These are phyloP conservation scores for Malassezia caprae DNA, from an alignment of 1,284 basidiomycete genomes.

Conservation along the genomic window DNA sequence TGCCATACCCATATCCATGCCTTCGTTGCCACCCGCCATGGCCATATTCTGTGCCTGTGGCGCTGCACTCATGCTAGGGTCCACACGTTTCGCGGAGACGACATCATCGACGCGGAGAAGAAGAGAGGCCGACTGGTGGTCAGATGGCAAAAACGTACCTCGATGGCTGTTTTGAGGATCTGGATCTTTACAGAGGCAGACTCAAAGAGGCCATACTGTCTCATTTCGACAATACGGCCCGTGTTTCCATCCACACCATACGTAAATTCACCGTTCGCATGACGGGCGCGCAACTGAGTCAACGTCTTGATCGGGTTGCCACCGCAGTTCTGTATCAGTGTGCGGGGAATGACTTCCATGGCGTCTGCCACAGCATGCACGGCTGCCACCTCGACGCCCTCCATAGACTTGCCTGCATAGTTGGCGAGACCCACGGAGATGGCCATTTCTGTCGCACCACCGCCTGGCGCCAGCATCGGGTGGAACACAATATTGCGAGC, in stretches of 20 bases:
- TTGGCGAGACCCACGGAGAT: constrained; percentile 79
- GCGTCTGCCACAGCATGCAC: constrained; percentile 88
- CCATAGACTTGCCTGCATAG: constrained; percentile 62
- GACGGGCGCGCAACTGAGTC: constrained; percentile 80
- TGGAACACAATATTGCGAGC: constrained; percentile 95
- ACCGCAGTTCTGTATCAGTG: constrained; percentile 87
- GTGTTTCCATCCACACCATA: constrained; percentile 93
- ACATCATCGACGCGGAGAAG: constrained; percentile 89
- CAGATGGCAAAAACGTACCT: constrained; percentile 83
- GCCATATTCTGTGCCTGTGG: constrained; percentile 15
- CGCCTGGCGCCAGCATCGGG: constrained; percentile 79
- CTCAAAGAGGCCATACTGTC: constrained; percentile 82
- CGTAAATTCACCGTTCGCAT: constrained; percentile 76
- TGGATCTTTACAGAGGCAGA: constrained; percentile 94
- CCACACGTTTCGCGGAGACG: constrained; percentile 60
- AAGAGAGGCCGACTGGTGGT: constrained; percentile 85
- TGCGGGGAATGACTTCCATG: constrained; percentile 92
- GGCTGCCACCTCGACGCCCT: constrained; percentile 70
- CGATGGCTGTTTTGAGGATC: constrained; percentile 92
- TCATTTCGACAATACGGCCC: constrained; percentile 92
- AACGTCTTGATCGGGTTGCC: constrained; percentile 86
- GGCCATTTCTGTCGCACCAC: constrained; percentile 96
- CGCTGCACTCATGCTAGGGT: neutral
- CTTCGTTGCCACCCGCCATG: constrained; percentile 12
- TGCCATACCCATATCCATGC: constrained; percentile 7